Conservation (phyloP, 345 rosid genomes). For the Lepidium africanum region DNA sequence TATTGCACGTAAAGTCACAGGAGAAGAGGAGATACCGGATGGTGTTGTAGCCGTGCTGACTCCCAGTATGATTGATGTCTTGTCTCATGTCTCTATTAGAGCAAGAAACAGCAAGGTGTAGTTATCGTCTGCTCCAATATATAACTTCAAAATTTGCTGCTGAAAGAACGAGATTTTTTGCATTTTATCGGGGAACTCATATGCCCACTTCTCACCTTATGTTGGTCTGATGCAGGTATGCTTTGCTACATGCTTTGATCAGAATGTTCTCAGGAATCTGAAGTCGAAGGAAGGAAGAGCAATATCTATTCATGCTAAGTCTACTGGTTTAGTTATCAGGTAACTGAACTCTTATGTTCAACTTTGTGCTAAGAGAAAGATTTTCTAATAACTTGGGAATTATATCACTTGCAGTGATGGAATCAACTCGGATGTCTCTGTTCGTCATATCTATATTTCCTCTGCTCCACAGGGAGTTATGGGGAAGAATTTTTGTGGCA, state of each 20-base stretch:
- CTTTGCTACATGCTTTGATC: slow-evolving; percentile 97
- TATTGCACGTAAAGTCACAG: slow-evolving; percentile 73
- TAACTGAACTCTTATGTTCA: slow-evolving; percentile 22
- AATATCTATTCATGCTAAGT: slow-evolving; percentile 59
- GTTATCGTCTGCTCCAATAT: slow-evolving; percentile 4
- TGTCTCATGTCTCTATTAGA: slow-evolving; percentile 95
- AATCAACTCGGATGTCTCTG: slow-evolving; percentile 14
- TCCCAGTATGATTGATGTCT: slow-evolving; percentile 91
- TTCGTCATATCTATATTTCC: slow-evolving; percentile 21
- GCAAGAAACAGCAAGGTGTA: slow-evolving; percentile 93
- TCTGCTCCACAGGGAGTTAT: slow-evolving; percentile 41
- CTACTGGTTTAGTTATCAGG: slow-evolving; percentile 66
- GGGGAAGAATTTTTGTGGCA: slow-evolving; percentile 62
- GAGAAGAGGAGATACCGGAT: slow-evolving; percentile 96
- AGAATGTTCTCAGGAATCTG: slow-evolving; percentile 53
- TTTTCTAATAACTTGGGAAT: background rate
- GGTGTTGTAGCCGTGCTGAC: slow-evolving; percentile 93
- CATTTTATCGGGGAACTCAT: background rate
- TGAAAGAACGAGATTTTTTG: background rate
- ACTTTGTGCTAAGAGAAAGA: background rate
- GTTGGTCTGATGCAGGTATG: slow-evolving; percentile 58
- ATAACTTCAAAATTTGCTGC: background rate
- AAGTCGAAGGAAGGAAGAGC: slow-evolving; percentile 68
- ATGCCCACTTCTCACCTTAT: slow-evolving; percentile 4
- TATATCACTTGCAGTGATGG: slow-evolving; percentile 18